phyloP scores from a whole-genome alignment of 805 yeast species.

The Yarrowia sp. region DNA sequence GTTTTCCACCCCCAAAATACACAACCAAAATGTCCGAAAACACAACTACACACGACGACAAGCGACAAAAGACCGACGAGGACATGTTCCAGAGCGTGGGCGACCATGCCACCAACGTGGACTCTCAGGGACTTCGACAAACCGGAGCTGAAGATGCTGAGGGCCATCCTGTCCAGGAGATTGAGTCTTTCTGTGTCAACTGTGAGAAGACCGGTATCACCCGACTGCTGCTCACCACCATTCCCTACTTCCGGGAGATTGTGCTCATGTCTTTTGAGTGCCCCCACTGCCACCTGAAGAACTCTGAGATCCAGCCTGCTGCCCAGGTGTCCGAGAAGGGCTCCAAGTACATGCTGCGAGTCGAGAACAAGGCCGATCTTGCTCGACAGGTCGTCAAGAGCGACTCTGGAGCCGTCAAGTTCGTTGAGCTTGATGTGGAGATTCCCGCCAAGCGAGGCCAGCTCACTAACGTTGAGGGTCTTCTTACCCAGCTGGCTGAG shows the following conservation, averaged over 20 bases:
- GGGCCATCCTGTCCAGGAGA: slow-evolving; percentile 94
- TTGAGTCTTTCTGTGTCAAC: slow-evolving; percentile 94
- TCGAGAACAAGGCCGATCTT: slow-evolving; percentile 70
- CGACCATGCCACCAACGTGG: not conserved
- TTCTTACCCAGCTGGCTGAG: slow-evolving; percentile 75
- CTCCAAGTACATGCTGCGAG: slow-evolving; percentile 61
- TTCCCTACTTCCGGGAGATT: slow-evolving; percentile 89
- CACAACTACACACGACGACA: slow-evolving; percentile 21
- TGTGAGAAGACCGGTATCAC: slow-evolving; percentile 86
- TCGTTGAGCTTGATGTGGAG: slow-evolving; percentile 83
- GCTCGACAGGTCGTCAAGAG: slow-evolving; percentile 90
- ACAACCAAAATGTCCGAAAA: not conserved
- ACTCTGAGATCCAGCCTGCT: slow-evolving; percentile 95
- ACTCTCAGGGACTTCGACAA: slow-evolving; percentile 42
- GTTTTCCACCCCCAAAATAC: not conserved
- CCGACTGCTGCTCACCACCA: slow-evolving; percentile 75
- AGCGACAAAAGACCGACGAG: slow-evolving; percentile 24
- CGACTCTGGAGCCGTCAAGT: slow-evolving; percentile 77
- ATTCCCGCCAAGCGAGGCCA: slow-evolving; percentile 96
- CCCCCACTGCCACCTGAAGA: slow-evolving; percentile 89
- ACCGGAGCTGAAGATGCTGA: slow-evolving; percentile 81
- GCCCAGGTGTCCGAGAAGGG: slow-evolving; percentile 89
- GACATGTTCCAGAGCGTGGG: slow-evolving; percentile 15
- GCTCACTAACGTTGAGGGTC: slow-evolving; percentile 87
- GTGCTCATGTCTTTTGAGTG: slow-evolving; percentile 94